A percentile compares a stretch with the other conserved stretches of the same genome.
Conservation (phyloP, 1,284 basidiomycete species). For the Schizophyllum amplum region DNA sequence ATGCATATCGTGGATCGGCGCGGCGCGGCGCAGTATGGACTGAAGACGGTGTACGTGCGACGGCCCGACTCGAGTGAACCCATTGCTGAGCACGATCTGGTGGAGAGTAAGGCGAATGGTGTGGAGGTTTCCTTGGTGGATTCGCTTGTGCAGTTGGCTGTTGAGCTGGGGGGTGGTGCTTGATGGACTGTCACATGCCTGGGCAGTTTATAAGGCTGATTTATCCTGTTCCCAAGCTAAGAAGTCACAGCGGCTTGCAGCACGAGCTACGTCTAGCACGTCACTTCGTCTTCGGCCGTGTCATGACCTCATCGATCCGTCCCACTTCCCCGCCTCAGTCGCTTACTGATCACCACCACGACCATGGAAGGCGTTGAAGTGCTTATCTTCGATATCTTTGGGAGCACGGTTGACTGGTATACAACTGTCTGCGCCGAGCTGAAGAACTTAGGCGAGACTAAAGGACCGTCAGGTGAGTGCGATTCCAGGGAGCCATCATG, state of each 20-base stretch:
- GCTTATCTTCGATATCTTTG: slow-evolving; percentile 13
- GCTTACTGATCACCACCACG: slow-evolving; percentile 1
- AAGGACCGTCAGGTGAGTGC: slow-evolving; percentile 10
- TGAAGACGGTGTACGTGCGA: slow-evolving; percentile 50
- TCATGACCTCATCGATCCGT: slow-evolving; percentile 3
- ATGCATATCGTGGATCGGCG: slow-evolving; percentile 51
- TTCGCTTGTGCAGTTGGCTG: slow-evolving; percentile 33
- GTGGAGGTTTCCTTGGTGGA: slow-evolving; percentile 38
- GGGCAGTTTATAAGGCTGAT: slow-evolving; percentile 1
- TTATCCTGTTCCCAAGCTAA: neutral
- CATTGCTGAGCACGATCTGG: slow-evolving; percentile 13
- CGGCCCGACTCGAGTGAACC: slow-evolving; percentile 35
- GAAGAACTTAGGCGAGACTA: slow-evolving; percentile 3
- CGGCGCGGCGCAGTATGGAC: slow-evolving; percentile 41
- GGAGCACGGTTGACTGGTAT: slow-evolving; percentile 12
- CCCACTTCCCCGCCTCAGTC: neutral
- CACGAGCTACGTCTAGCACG: too few relatives aligned
- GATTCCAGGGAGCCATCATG: neutral
- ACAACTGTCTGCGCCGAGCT: slow-evolving; percentile 10
- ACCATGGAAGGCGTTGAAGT: slow-evolving; percentile 11
- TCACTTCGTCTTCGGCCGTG: slow-evolving; percentile 12
- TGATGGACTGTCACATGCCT: slow-evolving; percentile 4
- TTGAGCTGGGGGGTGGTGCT: neutral
- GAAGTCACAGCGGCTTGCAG: too few relatives aligned
- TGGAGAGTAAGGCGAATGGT: slow-evolving; percentile 34